Conservation (phyloP, 495 filamentous ascomycete genomes). For the Barbatosphaeria neglecta region DNA sequence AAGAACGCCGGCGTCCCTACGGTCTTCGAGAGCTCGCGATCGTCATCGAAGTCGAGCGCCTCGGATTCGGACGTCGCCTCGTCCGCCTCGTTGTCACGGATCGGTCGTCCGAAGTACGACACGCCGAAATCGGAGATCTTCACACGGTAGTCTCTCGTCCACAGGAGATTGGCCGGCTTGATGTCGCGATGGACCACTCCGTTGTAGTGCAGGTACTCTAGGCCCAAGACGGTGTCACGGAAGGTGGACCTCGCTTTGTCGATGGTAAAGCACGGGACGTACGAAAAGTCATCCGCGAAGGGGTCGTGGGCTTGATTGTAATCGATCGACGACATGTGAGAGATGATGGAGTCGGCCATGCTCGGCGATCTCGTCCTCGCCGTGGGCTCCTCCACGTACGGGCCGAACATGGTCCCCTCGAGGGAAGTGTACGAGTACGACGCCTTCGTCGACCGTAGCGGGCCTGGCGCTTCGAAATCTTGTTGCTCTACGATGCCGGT, state of each 20-base stretch:
- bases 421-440: constrained; percentile 43
- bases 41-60: constrained; percentile 73
- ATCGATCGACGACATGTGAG: constrained; percentile 47
- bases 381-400: constrained; percentile 47
- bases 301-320: constrained; percentile 40
- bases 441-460: constrained; percentile 33
- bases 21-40: constrained; percentile 90
- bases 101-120: constrained; percentile 83
- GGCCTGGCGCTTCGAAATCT: constrained; percentile 33
- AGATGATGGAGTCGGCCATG: constrained; percentile 49
- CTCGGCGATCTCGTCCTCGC: constrained; percentile 47
- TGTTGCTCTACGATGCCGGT: constrained; percentile 20
- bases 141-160: constrained; percentile 71
- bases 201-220: constrained; percentile 95
- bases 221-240: constrained; percentile 80
- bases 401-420: constrained; percentile 66
- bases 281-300: constrained; percentile 73
- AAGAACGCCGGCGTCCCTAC: constrained; percentile 97
- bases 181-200: constrained; percentile 97
- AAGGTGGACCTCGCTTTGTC: constrained; percentile 78
- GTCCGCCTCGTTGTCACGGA: constrained; percentile 62
- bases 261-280: constrained; percentile 83
- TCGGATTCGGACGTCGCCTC: constrained; percentile 76
- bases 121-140: constrained; percentile 99
- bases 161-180: constrained; percentile 94